These are phyloP conservation scores for Ceratocystis ficicola DNA, from an alignment of 2,329 filamentous ascomycete species.

Conservation along the genomic window DNA sequence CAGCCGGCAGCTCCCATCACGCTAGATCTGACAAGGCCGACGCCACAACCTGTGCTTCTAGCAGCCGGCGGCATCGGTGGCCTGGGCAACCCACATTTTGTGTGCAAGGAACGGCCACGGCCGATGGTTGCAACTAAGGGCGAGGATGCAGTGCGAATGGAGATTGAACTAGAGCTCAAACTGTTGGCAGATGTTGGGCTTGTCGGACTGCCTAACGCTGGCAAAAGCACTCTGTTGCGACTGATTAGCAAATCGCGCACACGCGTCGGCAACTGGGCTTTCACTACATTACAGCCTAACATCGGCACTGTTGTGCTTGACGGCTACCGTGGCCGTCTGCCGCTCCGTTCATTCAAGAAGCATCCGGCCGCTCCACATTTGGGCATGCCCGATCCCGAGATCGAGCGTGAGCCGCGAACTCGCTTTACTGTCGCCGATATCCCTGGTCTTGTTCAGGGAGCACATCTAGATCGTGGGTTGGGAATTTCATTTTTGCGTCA, in stretches of 20 bases:
- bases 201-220: conserved; percentile 89
- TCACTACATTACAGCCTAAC: conserved; percentile 88
- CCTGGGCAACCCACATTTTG: conserved; percentile 86
- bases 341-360: conserved; percentile 27
- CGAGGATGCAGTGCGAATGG: conserved; percentile 63
- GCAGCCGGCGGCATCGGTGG: conserved; percentile 82
- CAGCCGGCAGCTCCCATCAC: conserved; percentile 63
- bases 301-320: conserved; percentile 94
- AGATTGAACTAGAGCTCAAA: conserved; percentile 82
- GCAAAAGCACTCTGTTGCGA: conserved; percentile 84
- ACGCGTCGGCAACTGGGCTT: conserved; percentile 87
- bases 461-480: conserved; percentile 81
- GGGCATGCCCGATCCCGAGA: conserved; percentile 33
- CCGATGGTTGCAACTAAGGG: conserved; percentile 86
- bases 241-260: conserved; percentile 80
- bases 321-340: conserved; percentile 57
- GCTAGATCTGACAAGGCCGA: conserved; percentile 62
- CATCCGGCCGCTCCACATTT: conserved; percentile 28
- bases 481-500: conserved; percentile 87
- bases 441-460: conserved; percentile 81
- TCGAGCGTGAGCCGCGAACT: conserved; percentile 33
- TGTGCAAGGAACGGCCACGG: conserved; percentile 57
- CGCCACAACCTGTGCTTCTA: conserved; percentile 71
- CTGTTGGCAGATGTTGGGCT: conserved; percentile 88
- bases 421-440: conserved; percentile 93